These are phyloP conservation scores for Alternaria rosae DNA, from an alignment of 2,329 filamentous ascomycete species.

Conservation along the genomic window DNA sequence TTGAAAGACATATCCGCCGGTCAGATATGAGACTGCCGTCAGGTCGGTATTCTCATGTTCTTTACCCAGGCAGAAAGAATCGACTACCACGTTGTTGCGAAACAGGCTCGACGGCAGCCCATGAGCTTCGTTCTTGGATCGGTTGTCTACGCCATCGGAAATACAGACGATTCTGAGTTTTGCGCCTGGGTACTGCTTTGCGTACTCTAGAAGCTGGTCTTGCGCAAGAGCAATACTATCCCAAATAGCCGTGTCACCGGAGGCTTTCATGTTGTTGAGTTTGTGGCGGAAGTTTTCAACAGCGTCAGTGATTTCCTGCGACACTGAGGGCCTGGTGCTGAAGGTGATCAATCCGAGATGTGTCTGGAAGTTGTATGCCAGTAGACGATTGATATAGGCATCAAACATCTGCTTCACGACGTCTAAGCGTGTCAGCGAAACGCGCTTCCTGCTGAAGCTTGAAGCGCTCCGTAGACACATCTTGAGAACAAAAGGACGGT, in stretches of 20 bases:
- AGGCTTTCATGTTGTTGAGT: neutral
- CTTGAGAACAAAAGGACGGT: no score
- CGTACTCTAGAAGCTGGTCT: neutral
- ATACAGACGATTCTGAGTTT: neutral
- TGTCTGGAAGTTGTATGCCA: neutral
- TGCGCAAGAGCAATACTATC: neutral
- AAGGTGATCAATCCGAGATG: neutral
- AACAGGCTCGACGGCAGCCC: constrained; percentile 33
- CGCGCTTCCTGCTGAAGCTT: no score
- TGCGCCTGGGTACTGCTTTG: neutral
- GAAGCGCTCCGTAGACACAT: no score
- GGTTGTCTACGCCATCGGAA: neutral
- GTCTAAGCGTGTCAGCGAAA: neutral
- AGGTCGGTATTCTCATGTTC: constrained; percentile 35
- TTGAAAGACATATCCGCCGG: constrained; percentile 49
- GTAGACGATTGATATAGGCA: neutral
- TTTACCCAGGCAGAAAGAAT: constrained; percentile 45
- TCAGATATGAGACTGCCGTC: constrained; percentile 38
- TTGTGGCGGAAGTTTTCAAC: neutral
- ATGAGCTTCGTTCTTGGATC: constrained; percentile 15
- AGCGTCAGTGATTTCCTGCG: neutral
- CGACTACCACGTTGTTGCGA: constrained; percentile 41
- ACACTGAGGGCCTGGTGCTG: neutral
- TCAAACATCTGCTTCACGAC: neutral
- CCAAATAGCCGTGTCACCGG: neutral